Base-by-base conservation (phyloP, 2,329 filamentous ascomycete species). In the Penicillium crustosum region DNA sequence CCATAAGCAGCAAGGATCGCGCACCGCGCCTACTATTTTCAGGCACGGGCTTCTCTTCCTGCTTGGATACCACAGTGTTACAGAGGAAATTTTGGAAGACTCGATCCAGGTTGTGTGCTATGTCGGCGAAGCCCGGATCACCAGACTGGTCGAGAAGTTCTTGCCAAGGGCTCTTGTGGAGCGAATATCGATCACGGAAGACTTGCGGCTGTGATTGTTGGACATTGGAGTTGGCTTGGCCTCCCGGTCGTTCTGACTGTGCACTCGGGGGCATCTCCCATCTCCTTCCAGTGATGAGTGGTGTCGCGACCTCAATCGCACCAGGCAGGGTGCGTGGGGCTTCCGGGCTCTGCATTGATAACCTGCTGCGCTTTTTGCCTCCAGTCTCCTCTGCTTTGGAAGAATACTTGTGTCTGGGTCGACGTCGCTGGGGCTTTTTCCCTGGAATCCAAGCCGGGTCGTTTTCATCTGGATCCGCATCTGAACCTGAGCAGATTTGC, bases 361-460 rank as follows among this genome's bases (percentile, higher is more conserved):
- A 55, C 49, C 73, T 64, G 23, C 61, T 66, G 41, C 69, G 70
- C 47, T 59, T 64, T 45, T 64, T 66, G 2, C 64, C 58, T 19
- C 61, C 61, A 35, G 53, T 61, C 17, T 59, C 61, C 54, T 72
- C 68, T 10, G 62, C 67, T 15, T 73, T 68, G 36, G 62, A 65
- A 33, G 74, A 73, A 54, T 77, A 78, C 50, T 69, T 77, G 50
- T 74, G 73, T 53, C 68, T 69, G 42, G 76, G 60, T 27, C 70
- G 73, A 19, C 72, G 73, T 47, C 70, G 69, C 19, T 65, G 67
- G 13, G 56, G 61, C 52, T 68, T 65, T 47, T 61, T 70, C 19
- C 70, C 73, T 3, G 75, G 75, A 17, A 77, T 63, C 75, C 75
- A 78, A 17, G 70, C 72, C 6, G 75, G 75, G 49, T 78, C 75